These are phyloP conservation scores for Colletotrichum melonis DNA, from an alignment of 2,329 filamentous ascomycete genomes.

Conservation along the genomic window DNA sequence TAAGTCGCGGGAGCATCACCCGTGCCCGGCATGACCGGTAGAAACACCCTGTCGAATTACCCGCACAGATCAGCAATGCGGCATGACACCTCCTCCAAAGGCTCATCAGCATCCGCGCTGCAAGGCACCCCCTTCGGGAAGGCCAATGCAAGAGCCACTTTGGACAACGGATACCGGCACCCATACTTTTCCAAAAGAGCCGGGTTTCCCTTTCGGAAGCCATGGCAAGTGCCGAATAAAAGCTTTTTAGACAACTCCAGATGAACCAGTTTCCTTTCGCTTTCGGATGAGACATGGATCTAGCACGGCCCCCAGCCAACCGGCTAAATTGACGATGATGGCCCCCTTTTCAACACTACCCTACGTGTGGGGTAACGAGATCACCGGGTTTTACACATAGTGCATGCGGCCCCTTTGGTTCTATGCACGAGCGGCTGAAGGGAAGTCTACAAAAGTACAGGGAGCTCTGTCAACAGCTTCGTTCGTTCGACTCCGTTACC, in stretches of 20 bases:
- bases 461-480: background rate
- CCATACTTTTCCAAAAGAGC: slow-evolving; percentile 1
- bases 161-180: slow-evolving; percentile 13
- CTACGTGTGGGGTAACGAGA: slow-evolving; percentile 22
- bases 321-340: slow-evolving; percentile 21
- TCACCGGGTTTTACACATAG: slow-evolving; percentile 22
- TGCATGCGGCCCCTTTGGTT: background rate
- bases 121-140: background rate
- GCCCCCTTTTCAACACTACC: slow-evolving; percentile 12
- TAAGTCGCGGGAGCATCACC: slow-evolving; percentile 4
- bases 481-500: background rate
- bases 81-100: background rate
- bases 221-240: slow-evolving; percentile 24
- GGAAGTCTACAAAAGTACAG: slow-evolving; percentile 15
- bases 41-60: background rate
- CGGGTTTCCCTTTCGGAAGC: background rate
- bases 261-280: slow-evolving; percentile 11
- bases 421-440: background rate
- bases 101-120: background rate
- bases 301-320: background rate
- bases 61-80: slow-evolving; percentile 9
- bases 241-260: slow-evolving; percentile 6
- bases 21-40: slow-evolving; percentile 12
- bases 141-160: background rate
- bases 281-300: background rate